Conservation (phyloP, 768 basidiomycete species). For the Bullera alba region DNA sequence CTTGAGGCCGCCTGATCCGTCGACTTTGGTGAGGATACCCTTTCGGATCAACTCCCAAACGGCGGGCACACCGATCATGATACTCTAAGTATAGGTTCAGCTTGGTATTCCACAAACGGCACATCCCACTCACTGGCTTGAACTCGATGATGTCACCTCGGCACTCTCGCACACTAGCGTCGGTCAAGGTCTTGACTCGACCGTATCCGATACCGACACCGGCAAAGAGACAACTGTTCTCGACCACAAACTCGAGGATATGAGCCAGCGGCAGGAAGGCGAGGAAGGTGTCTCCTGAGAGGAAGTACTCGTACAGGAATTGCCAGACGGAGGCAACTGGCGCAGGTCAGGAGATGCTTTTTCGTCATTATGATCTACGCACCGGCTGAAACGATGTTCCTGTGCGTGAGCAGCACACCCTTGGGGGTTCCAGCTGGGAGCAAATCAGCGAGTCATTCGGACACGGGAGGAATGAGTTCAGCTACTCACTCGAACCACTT, state of each 20-base stretch:
- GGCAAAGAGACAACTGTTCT: slow-evolving; percentile 64
- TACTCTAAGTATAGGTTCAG: slow-evolving; percentile 45
- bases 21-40: slow-evolving; percentile 77
- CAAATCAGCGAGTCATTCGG: slow-evolving; percentile 38
- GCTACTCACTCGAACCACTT: slow-evolving; percentile 43
- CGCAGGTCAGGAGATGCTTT: slow-evolving; percentile 4
- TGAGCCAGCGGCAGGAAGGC: slow-evolving; percentile 92
- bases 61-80: slow-evolving; percentile 91
- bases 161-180: slow-evolving; percentile 80
- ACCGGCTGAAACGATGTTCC: slow-evolving; percentile 71
- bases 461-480: background rate
- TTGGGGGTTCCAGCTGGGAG: slow-evolving; percentile 89
- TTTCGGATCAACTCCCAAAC: slow-evolving; percentile 98
- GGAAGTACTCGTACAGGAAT: slow-evolving; percentile 57
- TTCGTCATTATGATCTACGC: background rate
- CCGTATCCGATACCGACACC: slow-evolving; percentile 84
- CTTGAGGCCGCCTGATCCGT: slow-evolving; percentile 60
- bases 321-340: slow-evolving; percentile 66
- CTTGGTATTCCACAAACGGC: background rate
- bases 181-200: slow-evolving; percentile 90
- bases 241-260: slow-evolving; percentile 91
- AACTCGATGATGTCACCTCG: slow-evolving; percentile 80
- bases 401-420: slow-evolving; percentile 82
- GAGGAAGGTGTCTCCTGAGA: slow-evolving; percentile 59
- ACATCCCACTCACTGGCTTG: slow-evolving; percentile 51